phyloP scores from a whole-genome alignment of 768 basidiomycete species.

The Porpolomopsis calyptriformis region DNA sequence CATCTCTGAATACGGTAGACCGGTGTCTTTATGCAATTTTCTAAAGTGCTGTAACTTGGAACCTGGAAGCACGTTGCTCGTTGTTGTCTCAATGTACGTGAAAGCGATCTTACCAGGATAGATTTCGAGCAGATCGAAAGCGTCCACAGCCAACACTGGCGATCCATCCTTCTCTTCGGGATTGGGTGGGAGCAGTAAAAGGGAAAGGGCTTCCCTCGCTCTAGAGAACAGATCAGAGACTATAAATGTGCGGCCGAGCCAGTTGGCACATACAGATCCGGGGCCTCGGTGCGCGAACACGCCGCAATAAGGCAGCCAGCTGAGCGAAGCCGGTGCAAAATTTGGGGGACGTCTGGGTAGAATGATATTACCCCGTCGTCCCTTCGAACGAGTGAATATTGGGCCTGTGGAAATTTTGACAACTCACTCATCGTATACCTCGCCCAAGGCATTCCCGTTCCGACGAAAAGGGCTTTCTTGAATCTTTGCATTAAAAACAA shows the following conservation, averaged over 20 bases:
- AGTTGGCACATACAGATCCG: constrained; percentile 50
- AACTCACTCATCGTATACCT: constrained; percentile 43
- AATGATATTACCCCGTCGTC: constrained; percentile 51
- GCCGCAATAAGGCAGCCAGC: constrained; percentile 51
- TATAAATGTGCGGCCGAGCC: background rate
- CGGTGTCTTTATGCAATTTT: constrained; percentile 58
- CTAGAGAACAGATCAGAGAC: constrained; percentile 27
- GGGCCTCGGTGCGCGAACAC: constrained; percentile 63
- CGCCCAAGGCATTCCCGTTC: constrained; percentile 33
- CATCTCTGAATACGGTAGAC: constrained; percentile 74
- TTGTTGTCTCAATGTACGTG: background rate
- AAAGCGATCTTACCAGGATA: constrained; percentile 42
- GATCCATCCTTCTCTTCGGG: constrained; percentile 20
- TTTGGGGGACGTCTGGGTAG: constrained; percentile 66
- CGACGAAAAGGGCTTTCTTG: constrained; percentile 41
- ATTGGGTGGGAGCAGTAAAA: constrained; percentile 43
- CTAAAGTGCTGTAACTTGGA: constrained; percentile 80
- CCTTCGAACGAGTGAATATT: constrained; percentile 21
- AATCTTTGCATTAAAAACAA: background rate
- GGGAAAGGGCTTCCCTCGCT: constrained; percentile 62
- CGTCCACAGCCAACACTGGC: constrained; percentile 40
- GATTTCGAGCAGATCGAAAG: constrained; percentile 65
- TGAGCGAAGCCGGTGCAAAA: constrained; percentile 48
- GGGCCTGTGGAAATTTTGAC: constrained; percentile 1
- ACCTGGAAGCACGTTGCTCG: constrained; percentile 29